Evolutionary conservation across 306 rosid genomes (phyloP).

Genomic region (Geum urbanum): DNA sequence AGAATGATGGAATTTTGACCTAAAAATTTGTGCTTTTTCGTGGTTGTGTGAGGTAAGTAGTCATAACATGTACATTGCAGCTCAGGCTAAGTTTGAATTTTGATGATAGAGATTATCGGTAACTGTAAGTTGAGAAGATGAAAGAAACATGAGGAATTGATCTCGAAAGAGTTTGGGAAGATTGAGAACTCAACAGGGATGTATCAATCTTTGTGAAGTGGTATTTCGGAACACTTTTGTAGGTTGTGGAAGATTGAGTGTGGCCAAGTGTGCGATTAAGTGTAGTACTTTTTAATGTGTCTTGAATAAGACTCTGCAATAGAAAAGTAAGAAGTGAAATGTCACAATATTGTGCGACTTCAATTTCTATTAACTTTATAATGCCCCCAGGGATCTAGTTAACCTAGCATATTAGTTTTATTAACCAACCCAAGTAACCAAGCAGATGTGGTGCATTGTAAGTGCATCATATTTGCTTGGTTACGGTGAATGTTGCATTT

Average conservation of each 20-base stretch:
- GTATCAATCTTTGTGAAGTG: no score
- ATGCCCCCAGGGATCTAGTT: no score
- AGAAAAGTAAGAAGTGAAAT: no score
- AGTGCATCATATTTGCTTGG: neutral
- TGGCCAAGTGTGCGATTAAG: neutral
- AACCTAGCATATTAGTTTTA: no score
- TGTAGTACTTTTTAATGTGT: neutral
- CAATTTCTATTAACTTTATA: no score
- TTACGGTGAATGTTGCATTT: neutral
- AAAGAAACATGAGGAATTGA: constrained; percentile 3
- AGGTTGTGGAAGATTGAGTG: neutral
- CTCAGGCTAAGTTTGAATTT: neutral
- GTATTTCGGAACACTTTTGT: neutral
- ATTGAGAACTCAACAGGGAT: neutral
- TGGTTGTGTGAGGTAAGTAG: neutral
- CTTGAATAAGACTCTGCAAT: neutral
- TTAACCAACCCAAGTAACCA: no score
- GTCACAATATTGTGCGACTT: no score
- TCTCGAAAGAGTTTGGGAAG: neutral
- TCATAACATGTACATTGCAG: neutral
- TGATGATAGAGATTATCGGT: neutral
- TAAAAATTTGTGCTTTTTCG: neutral
- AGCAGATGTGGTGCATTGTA: no score
- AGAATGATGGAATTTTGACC: neutral
- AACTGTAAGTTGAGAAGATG: neutral